These are phyloP conservation scores for Ascochyta koolunga DNA, from an alignment of 2,329 filamentous ascomycete species.

Conservation along the genomic window DNA sequence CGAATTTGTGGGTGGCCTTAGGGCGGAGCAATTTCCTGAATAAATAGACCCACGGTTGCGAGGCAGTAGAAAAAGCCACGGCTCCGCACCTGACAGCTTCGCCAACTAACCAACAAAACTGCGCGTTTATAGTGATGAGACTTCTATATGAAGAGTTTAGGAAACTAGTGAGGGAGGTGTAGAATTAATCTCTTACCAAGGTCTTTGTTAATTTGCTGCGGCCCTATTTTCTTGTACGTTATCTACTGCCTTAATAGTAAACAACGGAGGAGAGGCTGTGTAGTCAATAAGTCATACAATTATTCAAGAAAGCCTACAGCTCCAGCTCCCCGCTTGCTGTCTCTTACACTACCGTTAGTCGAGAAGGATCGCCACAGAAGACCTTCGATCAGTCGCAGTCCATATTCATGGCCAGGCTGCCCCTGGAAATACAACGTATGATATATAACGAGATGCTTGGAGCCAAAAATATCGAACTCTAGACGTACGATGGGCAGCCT, in stretches of 20 bases:
- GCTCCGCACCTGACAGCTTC: not conserved
- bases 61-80: not conserved
- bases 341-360: constrained; percentile 18
- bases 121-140: constrained; percentile 2
- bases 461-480: constrained; percentile 18
- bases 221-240: constrained; percentile 25
- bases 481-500: constrained; percentile 13
- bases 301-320: constrained; percentile 12
- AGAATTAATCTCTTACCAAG: constrained; percentile 21
- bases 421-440: constrained; percentile 29
- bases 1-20: not conserved
- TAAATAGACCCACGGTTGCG: not conserved
- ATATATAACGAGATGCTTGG: constrained; percentile 25
- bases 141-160: constrained; percentile 16
- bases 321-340: constrained; percentile 23
- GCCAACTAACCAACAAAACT: not conserved
- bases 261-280: not conserved
- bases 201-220: constrained; percentile 22
- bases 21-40: constrained; percentile 8
- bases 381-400: constrained; percentile 25
- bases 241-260: constrained; percentile 12
- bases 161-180: constrained; percentile 11
- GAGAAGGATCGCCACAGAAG: constrained; percentile 15
- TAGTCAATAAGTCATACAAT: not conserved
- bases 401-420: constrained; percentile 25